Evolutionary conservation across 2,329 filamentous ascomycete genomes (phyloP).

Genomic region (Colletotrichum sp.): DNA sequence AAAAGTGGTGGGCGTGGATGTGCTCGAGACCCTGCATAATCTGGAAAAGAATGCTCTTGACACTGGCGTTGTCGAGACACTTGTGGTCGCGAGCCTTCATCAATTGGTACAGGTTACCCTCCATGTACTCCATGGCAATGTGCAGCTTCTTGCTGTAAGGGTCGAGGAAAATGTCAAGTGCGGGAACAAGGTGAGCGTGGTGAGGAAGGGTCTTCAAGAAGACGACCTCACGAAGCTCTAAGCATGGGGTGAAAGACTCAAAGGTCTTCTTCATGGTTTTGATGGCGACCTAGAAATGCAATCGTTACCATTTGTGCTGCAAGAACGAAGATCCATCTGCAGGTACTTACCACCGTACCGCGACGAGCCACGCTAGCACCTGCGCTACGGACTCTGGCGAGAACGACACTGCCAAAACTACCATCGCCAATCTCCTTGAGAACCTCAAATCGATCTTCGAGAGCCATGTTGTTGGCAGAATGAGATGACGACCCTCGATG

Average conservation of each 20-base stretch:
- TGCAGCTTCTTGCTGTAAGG: conserved; percentile 95
- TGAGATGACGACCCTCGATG: conserved; percentile 68
- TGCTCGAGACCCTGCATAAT: conserved; percentile 96
- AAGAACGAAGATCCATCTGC: background rate
- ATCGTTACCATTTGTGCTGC: background rate
- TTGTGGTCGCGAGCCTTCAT: conserved; percentile 99
- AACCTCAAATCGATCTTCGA: conserved; percentile 96
- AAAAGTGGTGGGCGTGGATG: conserved; percentile 96
- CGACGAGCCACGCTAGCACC: conserved; percentile 87
- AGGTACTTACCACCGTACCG: conserved; percentile 82
- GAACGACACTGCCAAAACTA: conserved; percentile 94
- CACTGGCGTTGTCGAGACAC: conserved; percentile 83
- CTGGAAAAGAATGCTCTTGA: conserved; percentile 98
- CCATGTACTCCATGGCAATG: conserved; percentile 99
- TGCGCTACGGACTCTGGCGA: conserved; percentile 89
- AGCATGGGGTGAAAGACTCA: conserved; percentile 86
- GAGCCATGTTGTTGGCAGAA: conserved; percentile 59
- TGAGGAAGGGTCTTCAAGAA: conserved; percentile 88
- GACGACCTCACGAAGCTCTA: conserved; percentile 95
- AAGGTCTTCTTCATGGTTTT: conserved; percentile 99
- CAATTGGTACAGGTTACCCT: conserved; percentile 96
- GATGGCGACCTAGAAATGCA: conserved; percentile 78
- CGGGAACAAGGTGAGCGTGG: conserved; percentile 93
- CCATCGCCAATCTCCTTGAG: conserved; percentile 98
- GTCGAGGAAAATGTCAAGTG: conserved; percentile 97